Conservation (phyloP, 2,329 filamentous ascomycete species). For the Exophiala sp. region DNA sequence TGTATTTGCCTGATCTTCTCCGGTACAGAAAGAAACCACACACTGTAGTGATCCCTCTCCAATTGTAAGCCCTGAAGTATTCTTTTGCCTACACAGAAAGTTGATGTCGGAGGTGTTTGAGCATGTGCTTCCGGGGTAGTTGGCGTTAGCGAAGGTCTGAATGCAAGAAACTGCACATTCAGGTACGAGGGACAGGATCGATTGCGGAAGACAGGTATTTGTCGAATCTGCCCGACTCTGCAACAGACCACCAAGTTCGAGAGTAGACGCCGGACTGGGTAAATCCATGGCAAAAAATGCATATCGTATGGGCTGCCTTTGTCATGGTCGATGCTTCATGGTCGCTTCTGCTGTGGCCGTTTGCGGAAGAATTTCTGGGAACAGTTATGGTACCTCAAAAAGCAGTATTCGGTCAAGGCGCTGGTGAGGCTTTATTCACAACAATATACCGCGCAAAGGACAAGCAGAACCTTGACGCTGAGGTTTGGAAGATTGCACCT, state of each 20-base stretch:
- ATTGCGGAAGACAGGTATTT: constrained; percentile 23
- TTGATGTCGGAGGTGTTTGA: constrained; percentile 48
- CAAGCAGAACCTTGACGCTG: constrained; percentile 3
- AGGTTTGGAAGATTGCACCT: constrained; percentile 10
- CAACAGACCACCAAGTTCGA: constrained; percentile 9
- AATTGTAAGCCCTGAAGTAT: constrained; percentile 58
- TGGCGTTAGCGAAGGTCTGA: constrained; percentile 54
- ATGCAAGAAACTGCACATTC: constrained; percentile 58
- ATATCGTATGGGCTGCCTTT: constrained; percentile 17
- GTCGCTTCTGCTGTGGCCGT: constrained; percentile 7
- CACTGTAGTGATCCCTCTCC: constrained; percentile 68
- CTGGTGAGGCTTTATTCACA: background rate
- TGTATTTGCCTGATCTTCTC: constrained; percentile 41
- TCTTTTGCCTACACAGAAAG: constrained; percentile 59
- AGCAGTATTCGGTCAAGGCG: constrained; percentile 2
- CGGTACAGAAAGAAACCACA: constrained; percentile 53
- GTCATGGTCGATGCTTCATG: constrained; percentile 22
- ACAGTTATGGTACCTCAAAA: constrained; percentile 6
- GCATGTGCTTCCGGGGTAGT: constrained; percentile 51
- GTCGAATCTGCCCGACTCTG: constrained; percentile 15
- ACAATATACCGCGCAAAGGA: constrained; percentile 14
- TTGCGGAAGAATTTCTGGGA: constrained; percentile 19
- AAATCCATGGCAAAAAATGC: constrained; percentile 15
- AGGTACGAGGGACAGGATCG: constrained; percentile 31
- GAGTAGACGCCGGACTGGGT: constrained; percentile 11